Base-by-base conservation (phyloP, 352 stramenopile species). In the Phytopythium ostracodes region DNA sequence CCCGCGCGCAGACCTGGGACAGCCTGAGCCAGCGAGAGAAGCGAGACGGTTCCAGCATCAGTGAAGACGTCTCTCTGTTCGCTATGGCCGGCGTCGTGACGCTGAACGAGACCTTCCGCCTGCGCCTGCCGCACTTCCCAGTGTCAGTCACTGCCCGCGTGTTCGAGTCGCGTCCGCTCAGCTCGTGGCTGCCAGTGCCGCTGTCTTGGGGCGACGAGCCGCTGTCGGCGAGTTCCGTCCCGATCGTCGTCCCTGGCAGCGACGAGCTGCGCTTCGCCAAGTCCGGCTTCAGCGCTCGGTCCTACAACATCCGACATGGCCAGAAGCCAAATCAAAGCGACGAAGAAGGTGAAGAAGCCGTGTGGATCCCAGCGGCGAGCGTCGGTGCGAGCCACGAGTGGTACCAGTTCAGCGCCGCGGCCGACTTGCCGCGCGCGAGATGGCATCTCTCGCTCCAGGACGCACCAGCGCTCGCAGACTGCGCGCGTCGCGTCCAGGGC, bases 351-450 rank as follows among this genome's bases (percentile, higher is more conserved):
- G 18, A 43, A 6, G 18, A 43, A 6, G 25, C 42, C 12, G n/a
- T 25, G 12, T 63, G 47, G 17, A 56, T 88, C 6, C 65, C 73
- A 2, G 68, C 63, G 42, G 73, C 76, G 7, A 87, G 81, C 44
- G 62, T 91, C 14, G 72, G 75, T 20, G 63, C 79, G 1, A 83
- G 72, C 36, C 27, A 67, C 53, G 84, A 92, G 61, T 88, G 82
- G 82, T 93, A 93, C 57, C 80, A 92, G 52, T 93, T 93, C 60
- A 88, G 80, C 59, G 77, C 68, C 60, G 72, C 72, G 11, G 51
- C 44, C 14, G 25, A 63, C 2, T 88, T 93, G 17, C 33, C 71
- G 9, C 72, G 79, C 0, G 38, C 53, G 5, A 53, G 59, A 1
- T 93, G 82, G 82, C 81, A 89, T 56, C 56, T 52, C 0, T 86